A percentile compares a stretch with the other conserved stretches of the same genome.
Evolutionary conservation across 257 asterid genomes (phyloP).

Genomic region (Solanum habrochaites): DNA sequence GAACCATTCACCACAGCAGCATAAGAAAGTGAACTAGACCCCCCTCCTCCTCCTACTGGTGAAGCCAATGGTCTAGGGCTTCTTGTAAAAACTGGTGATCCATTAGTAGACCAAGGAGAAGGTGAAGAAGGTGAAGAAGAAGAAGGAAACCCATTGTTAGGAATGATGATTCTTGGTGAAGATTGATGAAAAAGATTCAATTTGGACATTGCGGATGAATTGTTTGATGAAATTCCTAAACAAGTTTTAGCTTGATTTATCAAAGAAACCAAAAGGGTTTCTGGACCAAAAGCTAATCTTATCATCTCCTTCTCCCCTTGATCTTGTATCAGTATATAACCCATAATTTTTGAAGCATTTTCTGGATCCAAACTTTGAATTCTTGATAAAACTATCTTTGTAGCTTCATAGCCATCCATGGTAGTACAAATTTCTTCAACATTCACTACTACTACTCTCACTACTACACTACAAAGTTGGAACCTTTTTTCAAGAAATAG

Average conservation of each 20-base stretch:
- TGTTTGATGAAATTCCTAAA: constrained; percentile 35
- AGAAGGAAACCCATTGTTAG: constrained; percentile 45
- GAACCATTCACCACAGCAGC: constrained; percentile 53
- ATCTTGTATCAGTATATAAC: constrained; percentile 71
- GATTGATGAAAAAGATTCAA: constrained; percentile 35
- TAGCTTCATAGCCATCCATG: constrained; percentile 73
- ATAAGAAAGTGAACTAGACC: constrained; percentile 23
- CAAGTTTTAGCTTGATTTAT: constrained; percentile 49
- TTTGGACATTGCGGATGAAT: constrained; percentile 16
- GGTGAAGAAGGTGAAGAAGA: constrained; percentile 30
- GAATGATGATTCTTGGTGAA: constrained; percentile 49
- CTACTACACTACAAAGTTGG: background rate
- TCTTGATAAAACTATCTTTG: constrained; percentile 65
- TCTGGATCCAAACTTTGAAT: constrained; percentile 73
- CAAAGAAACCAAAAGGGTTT: constrained; percentile 30
- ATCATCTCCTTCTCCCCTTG: constrained; percentile 84
- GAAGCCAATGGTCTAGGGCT: background rate
- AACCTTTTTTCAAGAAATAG: background rate
- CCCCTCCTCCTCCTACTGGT: background rate
- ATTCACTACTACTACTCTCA: background rate
- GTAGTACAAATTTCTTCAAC: background rate
- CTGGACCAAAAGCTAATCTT: constrained; percentile 75
- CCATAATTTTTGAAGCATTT: constrained; percentile 79
- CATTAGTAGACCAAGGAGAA: constrained; percentile 28
- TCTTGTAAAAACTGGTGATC: constrained; percentile 21